phyloP scores from a whole-genome alignment of 2,329 filamentous ascomycete genomes.

The Onygenales sp. region DNA sequence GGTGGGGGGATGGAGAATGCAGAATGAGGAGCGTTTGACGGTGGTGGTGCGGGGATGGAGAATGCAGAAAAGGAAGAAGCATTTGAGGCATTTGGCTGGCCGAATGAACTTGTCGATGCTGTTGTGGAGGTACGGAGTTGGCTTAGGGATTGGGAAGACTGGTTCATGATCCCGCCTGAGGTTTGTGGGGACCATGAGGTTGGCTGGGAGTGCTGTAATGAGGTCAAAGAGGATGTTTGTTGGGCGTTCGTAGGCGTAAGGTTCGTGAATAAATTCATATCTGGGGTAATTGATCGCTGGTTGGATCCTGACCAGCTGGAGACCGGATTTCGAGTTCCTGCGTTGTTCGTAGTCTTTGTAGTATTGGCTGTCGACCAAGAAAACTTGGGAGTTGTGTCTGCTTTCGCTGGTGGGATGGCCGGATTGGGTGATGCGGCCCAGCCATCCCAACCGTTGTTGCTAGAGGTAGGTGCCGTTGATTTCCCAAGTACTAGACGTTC shows the following conservation, averaged over 20 bases:
- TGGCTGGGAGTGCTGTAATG: no score
- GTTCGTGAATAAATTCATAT: constrained; percentile 42
- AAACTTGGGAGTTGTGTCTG: constrained; percentile 27
- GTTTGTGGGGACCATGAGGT: no score
- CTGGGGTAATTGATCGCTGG: constrained; percentile 43
- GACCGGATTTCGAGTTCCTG: constrained; percentile 6
- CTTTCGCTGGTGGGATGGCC: constrained; percentile 15
- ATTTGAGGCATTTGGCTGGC: no score
- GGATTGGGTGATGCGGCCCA: constrained; percentile 21
- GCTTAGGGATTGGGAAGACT: not conserved
- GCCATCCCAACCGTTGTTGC: constrained; percentile 24
- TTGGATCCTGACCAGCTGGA: constrained; percentile 16
- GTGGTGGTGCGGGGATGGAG: constrained; percentile 2
- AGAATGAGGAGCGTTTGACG: constrained; percentile 13
- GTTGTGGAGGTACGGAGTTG: constrained; percentile 11
- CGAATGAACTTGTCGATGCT: constrained; percentile 5
- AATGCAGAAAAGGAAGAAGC: no score
- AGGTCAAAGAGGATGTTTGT: not conserved
- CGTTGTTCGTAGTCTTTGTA: constrained; percentile 13
- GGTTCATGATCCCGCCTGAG: not conserved
- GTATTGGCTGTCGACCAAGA: constrained; percentile 32
- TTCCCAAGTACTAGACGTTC: constrained; percentile 80
- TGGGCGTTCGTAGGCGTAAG: constrained; percentile 32
- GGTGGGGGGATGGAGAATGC: constrained; percentile 31
- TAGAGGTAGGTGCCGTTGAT: constrained; percentile 27